phyloP scores from a whole-genome alignment of 345 rosid species.

The Mallotus nudiflorus region DNA sequence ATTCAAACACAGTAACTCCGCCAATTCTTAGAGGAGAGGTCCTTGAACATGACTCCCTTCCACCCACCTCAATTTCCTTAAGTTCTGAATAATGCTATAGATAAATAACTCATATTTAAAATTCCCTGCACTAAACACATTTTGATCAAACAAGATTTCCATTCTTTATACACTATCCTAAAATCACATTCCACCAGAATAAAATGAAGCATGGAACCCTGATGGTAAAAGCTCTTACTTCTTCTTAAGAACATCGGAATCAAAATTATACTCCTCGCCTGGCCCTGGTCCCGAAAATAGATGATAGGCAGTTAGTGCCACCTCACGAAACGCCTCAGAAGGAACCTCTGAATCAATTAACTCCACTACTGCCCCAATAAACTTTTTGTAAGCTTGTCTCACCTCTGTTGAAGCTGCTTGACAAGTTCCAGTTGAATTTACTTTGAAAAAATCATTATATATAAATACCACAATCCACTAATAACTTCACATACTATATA shows the following conservation, averaged over 20 bases:
- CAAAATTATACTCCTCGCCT: constrained; percentile 43
- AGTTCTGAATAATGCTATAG: too few species aligned
- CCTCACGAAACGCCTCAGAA: constrained; percentile 81
- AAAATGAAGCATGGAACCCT: too few species aligned
- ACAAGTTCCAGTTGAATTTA: constrained; percentile 19
- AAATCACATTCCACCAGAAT: too few species aligned
- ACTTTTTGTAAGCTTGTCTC: constrained; percentile 76
- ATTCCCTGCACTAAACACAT: too few species aligned
- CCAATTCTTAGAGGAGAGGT: too few species aligned
- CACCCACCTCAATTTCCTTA: too few species aligned
- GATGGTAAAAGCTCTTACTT: too few species aligned
- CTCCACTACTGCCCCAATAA: constrained; percentile 75
- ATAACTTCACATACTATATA: neutral
- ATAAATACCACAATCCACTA: neutral
- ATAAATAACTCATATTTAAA: too few species aligned
- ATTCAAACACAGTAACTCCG: too few species aligned
- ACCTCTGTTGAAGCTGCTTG: constrained; percentile 75
- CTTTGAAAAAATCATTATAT: constrained; percentile 4
- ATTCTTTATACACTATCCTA: too few species aligned
- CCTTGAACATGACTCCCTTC: too few species aligned
- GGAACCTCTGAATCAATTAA: constrained; percentile 70
- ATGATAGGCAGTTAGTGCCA: constrained; percentile 54
- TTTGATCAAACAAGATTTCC: too few species aligned
- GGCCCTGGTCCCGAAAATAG: constrained; percentile 46
- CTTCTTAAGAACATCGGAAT: constrained; percentile 38